Conservation (phyloP, 2,329 filamentous ascomycete species). For the Colletotrichum spinosum region DNA sequence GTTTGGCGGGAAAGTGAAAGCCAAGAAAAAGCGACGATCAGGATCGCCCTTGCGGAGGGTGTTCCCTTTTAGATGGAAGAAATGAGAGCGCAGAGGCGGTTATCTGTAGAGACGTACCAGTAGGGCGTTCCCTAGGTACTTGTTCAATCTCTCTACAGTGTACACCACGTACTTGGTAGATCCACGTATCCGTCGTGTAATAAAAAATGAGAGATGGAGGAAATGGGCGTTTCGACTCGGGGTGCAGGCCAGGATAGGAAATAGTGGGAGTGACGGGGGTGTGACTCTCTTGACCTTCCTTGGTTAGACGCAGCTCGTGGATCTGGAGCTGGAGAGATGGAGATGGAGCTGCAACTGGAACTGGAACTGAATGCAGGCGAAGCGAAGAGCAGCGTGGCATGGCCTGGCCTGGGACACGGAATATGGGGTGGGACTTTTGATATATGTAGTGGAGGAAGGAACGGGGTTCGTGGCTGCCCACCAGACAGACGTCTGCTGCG, state of each 20-base stretch:
- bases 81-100: background rate
- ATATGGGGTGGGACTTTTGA: conserved; percentile 32
- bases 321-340: background rate
- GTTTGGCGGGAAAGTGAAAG: conserved; percentile 10
- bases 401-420: conserved; percentile 11
- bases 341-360: background rate
- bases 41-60: conserved; percentile 16
- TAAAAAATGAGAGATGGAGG: conserved; percentile 3
- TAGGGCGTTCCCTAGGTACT: background rate
- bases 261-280: conserved; percentile 1
- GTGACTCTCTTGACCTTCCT: no score
- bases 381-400: no score
- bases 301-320: no score
- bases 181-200: conserved; percentile 5
- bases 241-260: conserved; percentile 26
- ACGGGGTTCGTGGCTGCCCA: no score
- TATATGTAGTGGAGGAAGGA: conserved; percentile 1
- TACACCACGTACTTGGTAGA: no score
- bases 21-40: conserved; percentile 27
- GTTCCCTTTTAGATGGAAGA: no score
- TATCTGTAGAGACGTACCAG: background rate
- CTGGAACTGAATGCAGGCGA: no score
- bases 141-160: no score
- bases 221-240: conserved; percentile 30
- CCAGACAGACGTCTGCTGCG: no score